Evolutionary conservation across 192 early-diverging fungal genomes (phyloP), one percentile per base, ranked within the genome.

Genomic region (Rhizophagus sp.): DNA sequence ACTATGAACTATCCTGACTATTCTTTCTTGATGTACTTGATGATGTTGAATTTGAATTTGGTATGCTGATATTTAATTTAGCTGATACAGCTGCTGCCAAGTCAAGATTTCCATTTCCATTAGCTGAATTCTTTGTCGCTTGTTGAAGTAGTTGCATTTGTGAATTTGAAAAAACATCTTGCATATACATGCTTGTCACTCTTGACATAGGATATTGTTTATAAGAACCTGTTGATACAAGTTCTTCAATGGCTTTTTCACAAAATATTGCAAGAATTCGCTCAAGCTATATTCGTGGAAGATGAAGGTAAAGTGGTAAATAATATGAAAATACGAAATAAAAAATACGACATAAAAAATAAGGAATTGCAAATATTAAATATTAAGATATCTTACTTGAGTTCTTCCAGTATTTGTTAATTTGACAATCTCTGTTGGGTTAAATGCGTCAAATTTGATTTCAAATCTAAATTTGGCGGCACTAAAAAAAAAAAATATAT

Each of bases 381-480:
- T 19, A 52, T 33, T 10, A 44, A 34, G 19, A 7, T 19, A 25
- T 71, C 78, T 68, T 86, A 89, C 86, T 72, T 84, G 84, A 52
- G 49, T 27, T 11, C 83, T 76, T 4, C 89, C 88, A 24, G 74
- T 65, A 10, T 78, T 80, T 24, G 86, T 90, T 27, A 87, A 81
- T 62, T 84, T 84, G 8, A 85, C 86, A 76, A 90, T 86, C 30
- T 88, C 86, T 62, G 87, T 78, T 15, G 86, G 81, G 30, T 90
- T 87, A 75, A 89, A 89, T 24, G 81, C 80, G 11, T 76, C 62
- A 69, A 89, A 86, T 66, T 83, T 80, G 47, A 87, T 81, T 39
- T 89, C 88, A 70, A 89, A 84, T 39, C 89, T 78, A 72, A 89
- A 88, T 80, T 89, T 90, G 49, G 87, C 88, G 24, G 89, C 89